Base-by-base conservation (phyloP, 768 basidiomycete genomes). In the Suillus brevipes region DNA sequence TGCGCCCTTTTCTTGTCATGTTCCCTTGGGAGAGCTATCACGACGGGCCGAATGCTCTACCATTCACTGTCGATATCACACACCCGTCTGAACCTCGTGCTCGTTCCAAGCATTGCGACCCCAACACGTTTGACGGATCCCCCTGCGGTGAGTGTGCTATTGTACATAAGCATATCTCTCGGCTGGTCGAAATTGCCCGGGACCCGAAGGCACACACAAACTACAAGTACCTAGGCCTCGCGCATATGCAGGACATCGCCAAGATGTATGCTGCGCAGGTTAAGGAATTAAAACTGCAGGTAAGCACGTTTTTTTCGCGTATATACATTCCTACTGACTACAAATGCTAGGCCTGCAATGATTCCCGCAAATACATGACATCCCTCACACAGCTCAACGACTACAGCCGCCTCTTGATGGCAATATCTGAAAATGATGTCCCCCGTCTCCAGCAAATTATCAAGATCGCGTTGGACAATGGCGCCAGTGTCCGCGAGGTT, bases 381-480 rank as follows among this genome's bases (percentile, higher is more conserved):
- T 5, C 47, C 45, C 59, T 60, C 25, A 40, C 23, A 0, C 20
- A 43, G 8, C 60, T 60, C 2, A 4, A 60, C 16, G 25, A 60
- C 40, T 60, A 58, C 53, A 49, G n/a, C 42, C 60, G 56, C n/a
- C 63, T 69, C 28, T 25, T 61, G 12, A 49, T 52, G 16, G 69
- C 65, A 1, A 45, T 66, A 4, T 61, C 63, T 1, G 38, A 60
- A 8, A 20, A 45, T 1, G 60, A 69, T 38, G 10, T 67, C 8
- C 64, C 68, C 13, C 53, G 60, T 0, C 56, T 69, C 9, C 40
- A 40, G 3, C 61, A 61, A 16, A 16, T 69, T 0, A 42, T 69
- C 9, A 37, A 37, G 0, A 60, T 62, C 18, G 66, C 56, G 0
- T 18, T 68, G 23, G 49, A 68, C 67, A 42, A 42, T 36, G 69